Conservation (phyloP, 2,329 filamentous ascomycete species). For the Cytospora mali region DNA sequence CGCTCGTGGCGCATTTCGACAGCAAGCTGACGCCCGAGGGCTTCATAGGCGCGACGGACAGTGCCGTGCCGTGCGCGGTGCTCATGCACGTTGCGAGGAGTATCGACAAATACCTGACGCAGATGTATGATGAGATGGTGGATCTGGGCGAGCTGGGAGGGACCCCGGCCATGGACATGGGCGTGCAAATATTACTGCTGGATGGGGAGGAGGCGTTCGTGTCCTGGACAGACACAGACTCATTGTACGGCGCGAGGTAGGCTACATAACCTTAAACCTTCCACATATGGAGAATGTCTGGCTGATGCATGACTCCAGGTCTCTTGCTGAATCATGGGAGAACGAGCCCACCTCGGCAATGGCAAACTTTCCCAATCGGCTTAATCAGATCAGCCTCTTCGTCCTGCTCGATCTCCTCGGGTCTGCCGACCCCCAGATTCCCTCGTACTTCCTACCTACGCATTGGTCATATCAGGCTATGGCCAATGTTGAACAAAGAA, state of each 20-base stretch:
- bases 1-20: constrained; percentile 93
- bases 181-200: constrained; percentile 85
- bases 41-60: constrained; percentile 93
- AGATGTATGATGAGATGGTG: constrained; percentile 78
- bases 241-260: constrained; percentile 83
- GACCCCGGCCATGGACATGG: constrained; percentile 72
- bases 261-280: constrained; percentile 27
- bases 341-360: constrained; percentile 65
- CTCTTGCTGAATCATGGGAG: constrained; percentile 84
- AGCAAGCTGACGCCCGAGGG: constrained; percentile 77
- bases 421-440: constrained; percentile 56
- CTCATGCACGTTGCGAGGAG: constrained; percentile 82
- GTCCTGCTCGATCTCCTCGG: constrained; percentile 63
- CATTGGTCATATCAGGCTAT: constrained; percentile 71
- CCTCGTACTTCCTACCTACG: constrained; percentile 65
- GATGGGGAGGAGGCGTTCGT: constrained; percentile 95
- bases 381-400: constrained; percentile 77
- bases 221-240: constrained; percentile 78
- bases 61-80: constrained; percentile 92
- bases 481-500: constrained; percentile 57
- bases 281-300: neutral
- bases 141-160: constrained; percentile 55
- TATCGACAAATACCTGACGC: constrained; percentile 76
- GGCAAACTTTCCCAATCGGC: constrained; percentile 73
- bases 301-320: constrained; percentile 39